phyloP scores from a whole-genome alignment of 768 basidiomycete species.

The Melanogaster broomeanus region DNA sequence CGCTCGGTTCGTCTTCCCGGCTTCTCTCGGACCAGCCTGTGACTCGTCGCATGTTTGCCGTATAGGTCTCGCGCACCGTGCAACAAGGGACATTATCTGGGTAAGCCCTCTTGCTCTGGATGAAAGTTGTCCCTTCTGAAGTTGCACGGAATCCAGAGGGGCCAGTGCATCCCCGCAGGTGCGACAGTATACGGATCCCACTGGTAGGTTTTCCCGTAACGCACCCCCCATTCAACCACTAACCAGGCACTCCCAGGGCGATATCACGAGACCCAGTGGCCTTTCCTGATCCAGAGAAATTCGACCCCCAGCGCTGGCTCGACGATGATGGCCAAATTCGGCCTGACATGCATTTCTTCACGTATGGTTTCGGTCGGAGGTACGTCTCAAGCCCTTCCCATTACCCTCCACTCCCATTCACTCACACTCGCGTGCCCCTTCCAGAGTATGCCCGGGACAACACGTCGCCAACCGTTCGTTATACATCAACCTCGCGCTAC shows the following conservation, averaged over 20 bases:
- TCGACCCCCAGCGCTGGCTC: slow-evolving; percentile 59
- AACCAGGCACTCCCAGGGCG: slow-evolving; percentile 10
- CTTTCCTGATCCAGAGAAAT: slow-evolving; percentile 42
- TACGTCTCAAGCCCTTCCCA: slow-evolving; percentile 8
- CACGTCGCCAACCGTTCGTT: slow-evolving; percentile 53
- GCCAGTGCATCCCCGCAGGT: slow-evolving; percentile 22
- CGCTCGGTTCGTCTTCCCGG: slow-evolving; percentile 18
- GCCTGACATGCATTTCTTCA: slow-evolving; percentile 44
- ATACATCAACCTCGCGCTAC: slow-evolving; percentile 58
- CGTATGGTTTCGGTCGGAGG: slow-evolving; percentile 54
- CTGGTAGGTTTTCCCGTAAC: slow-evolving; percentile 3
- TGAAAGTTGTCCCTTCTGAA: slow-evolving; percentile 38
- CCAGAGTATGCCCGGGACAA: slow-evolving; percentile 60
- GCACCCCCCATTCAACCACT: neutral
- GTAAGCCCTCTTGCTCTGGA: slow-evolving; percentile 26
- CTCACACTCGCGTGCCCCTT: neutral
- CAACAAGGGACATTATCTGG: slow-evolving; percentile 64
- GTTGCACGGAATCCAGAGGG: slow-evolving; percentile 10
- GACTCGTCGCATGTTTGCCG: neutral
- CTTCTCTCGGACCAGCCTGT: neutral
- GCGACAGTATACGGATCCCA: slow-evolving; percentile 22
- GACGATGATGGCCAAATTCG: slow-evolving; percentile 39
- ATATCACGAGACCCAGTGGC: slow-evolving; percentile 24
- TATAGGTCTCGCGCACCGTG: slow-evolving; percentile 54
- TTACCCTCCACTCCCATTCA: too few species aligned